Evolutionary conservation across 768 basidiomycete species (phyloP).

Genomic region (Xanthoconium purpureum): DNA sequence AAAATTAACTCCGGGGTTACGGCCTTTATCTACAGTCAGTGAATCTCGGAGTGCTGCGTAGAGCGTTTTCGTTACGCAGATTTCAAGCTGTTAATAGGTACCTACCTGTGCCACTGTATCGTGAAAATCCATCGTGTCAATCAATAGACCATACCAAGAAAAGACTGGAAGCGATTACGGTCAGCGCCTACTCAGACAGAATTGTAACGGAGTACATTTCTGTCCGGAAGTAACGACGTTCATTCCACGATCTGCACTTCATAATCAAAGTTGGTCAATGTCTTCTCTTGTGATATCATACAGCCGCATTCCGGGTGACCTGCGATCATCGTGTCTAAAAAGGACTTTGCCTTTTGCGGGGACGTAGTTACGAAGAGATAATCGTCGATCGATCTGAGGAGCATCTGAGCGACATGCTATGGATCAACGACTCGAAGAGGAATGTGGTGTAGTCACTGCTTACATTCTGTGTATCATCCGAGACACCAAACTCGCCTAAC

Average conservation of each 20-base stretch:
- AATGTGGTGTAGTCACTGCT: slow-evolving; percentile 21
- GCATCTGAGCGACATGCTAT: slow-evolving; percentile 43
- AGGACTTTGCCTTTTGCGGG: slow-evolving; percentile 54
- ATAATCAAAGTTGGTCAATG: slow-evolving; percentile 80
- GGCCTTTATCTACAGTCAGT: slow-evolving; percentile 66
- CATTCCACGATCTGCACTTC: slow-evolving; percentile 46
- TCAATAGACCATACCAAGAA: slow-evolving; percentile 89
- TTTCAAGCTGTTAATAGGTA: neutral
- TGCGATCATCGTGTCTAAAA: slow-evolving; percentile 72
- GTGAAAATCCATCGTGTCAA: slow-evolving; percentile 69
- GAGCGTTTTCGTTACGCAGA: neutral
- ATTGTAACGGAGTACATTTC: slow-evolving; percentile 32
- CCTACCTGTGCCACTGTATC: slow-evolving; percentile 62
- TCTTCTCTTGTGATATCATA: slow-evolving; percentile 85
- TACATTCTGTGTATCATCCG: slow-evolving; percentile 60
- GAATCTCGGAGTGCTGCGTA: slow-evolving; percentile 59
- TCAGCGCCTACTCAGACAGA: neutral
- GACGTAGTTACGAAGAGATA: slow-evolving; percentile 85
- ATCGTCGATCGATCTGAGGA: slow-evolving; percentile 91
- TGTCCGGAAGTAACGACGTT: slow-evolving; percentile 51
- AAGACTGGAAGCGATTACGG: slow-evolving; percentile 51
- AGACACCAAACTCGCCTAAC: slow-evolving; percentile 41
- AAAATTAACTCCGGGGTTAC: slow-evolving; percentile 64
- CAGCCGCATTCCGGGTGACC: slow-evolving; percentile 96
- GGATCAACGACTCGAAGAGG: neutral